Evolutionary conservation across 2,329 filamentous ascomycete species (phyloP), one percentile per base, ranked within the genome.

Genomic region (Davidsoniella eucalypti): DNA sequence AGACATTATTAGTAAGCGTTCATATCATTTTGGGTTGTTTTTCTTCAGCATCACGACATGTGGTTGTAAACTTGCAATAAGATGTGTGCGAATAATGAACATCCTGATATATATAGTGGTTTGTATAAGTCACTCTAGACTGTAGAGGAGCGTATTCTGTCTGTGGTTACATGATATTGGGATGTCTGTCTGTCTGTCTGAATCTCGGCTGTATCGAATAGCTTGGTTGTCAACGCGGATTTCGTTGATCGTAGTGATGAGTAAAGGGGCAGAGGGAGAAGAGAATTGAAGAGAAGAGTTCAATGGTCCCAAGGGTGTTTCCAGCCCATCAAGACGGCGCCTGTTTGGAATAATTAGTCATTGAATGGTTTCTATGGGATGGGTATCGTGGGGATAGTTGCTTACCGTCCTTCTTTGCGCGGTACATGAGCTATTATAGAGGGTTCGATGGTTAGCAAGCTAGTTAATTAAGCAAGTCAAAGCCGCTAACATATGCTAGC

Each of bases 251-350:
- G 12, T 33, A 12, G 29, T 12, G 29, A 33, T 33, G 4, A 12
- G 21, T 23, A 9, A 33, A 33, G 12, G 12, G 29, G 40, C n/a
- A 14, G n/a, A 26, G 42, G 42, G 14, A 12, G 40, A 1, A 14
- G 5, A 26, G 42, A 21, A 8, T 8, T 16, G 5, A 6, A n/a
- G 47, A 56, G n/a, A 12, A 12, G 47, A 56, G 53, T 67, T 75
- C 71, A 94, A 69, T 94, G 87, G 59, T 95, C 88, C 87, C 87
- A 95, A 57, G 87, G 92, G 67, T 96, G 92, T 71, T 87, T 95
- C 83, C 80, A 87, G 64, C 92, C 92, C 60, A 98, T 65, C 56
- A 96, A 70, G 50, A 80, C 90, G 21, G 90, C 75, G 51, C 76
- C 76, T 80, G 55, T 29, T 49, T 33, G 43, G 14, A 50, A 53